Base-by-base conservation (phyloP, 2,329 filamentous ascomycete species). In the Cryphonectria naterciae region DNA sequence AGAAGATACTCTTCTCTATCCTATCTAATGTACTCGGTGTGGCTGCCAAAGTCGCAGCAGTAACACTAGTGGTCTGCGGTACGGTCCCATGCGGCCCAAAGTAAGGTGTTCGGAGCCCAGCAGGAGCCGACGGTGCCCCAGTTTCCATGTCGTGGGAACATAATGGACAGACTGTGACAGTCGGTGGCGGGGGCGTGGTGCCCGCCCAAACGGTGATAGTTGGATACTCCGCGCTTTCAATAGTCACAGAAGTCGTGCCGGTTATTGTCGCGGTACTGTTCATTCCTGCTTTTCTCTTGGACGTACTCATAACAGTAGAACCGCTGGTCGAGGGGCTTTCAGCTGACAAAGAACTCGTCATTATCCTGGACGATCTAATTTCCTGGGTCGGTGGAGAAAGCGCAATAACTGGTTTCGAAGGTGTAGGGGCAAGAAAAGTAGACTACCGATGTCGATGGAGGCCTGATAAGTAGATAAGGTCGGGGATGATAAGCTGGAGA, bases 151-250 rank as follows among this genome's bases (percentile, higher is more conserved):
- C 13, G 25, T 28, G 8, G 6, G 37, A 64, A 32, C 54, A 58
- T 8, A 25, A n/a, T 28, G 65, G 49, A 41, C 35, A 60, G 37
- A 67, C 65, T 7, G 65, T 60, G 19, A 43, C 52, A 8, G 37
- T 67, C 35, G 65, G 65, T 32, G 54, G 49, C 35, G 19, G 37
- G 7, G 52, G 52, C 13, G 37, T 56, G 25, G 35, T 43, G 28
- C n/a, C 65, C 32, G 10, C 4, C 11, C 19, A 39, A n/a, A 58
- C 52, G 65, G 65, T 60, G 65, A 58, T 60, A 41, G 65, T 67
- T 37, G 65, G 46, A 28, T 67, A 58, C 37, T 60, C 65, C 65
- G 49, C 52, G 52, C 35, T 41, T 19, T 41, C n/a, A 22, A 60
- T 25, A 4, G 39, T 58, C 17, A 37, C 8, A n/a, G 8, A 22